Evolutionary conservation across 179 eudicot species (phyloP).

Genomic region (Camellia oleifera): DNA sequence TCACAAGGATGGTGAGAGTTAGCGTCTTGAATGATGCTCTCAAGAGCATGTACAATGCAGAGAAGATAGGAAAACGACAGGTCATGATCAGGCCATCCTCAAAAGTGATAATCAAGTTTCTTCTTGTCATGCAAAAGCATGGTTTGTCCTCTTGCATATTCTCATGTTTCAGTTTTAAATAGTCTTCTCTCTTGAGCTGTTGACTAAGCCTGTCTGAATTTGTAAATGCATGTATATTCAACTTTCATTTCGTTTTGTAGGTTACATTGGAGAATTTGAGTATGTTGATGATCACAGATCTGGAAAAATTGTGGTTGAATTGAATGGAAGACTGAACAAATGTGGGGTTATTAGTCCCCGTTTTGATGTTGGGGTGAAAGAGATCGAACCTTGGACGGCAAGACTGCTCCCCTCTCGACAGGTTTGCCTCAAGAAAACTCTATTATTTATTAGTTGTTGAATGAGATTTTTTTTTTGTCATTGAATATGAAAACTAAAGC

Average conservation of each 20-base stretch:
- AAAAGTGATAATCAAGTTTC: slow-evolving; percentile 67
- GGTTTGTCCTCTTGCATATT: slow-evolving; percentile 25
- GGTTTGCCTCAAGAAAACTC: slow-evolving; percentile 23
- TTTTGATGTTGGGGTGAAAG: slow-evolving; percentile 71
- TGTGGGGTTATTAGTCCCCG: slow-evolving; percentile 78
- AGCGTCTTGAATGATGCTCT: slow-evolving; percentile 74
- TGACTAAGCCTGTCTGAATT: not conserved
- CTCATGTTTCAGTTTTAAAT: not conserved
- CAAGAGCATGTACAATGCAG: slow-evolving; percentile 71
- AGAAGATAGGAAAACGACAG: slow-evolving; percentile 71
- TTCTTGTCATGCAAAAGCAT: slow-evolving; percentile 68
- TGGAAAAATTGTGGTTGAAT: slow-evolving; percentile 68
- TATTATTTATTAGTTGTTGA: not conserved
- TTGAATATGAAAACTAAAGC: no score
- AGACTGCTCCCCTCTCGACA: slow-evolving; percentile 69
- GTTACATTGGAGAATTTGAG: slow-evolving; percentile 82
- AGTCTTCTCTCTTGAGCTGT: not conserved
- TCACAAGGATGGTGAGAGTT: slow-evolving; percentile 59
- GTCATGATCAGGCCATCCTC: slow-evolving; percentile 72
- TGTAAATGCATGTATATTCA: not conserved
- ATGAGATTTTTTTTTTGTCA: no score
- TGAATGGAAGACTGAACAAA: slow-evolving; percentile 68
- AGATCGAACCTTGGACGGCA: slow-evolving; percentile 75
- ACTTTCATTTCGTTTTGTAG: slow-evolving; percentile 13
- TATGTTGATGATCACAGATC: slow-evolving; percentile 76